These are phyloP conservation scores for Globisporangium abappressorium DNA, from an alignment of 352 stramenopile species.

Conservation along the genomic window DNA sequence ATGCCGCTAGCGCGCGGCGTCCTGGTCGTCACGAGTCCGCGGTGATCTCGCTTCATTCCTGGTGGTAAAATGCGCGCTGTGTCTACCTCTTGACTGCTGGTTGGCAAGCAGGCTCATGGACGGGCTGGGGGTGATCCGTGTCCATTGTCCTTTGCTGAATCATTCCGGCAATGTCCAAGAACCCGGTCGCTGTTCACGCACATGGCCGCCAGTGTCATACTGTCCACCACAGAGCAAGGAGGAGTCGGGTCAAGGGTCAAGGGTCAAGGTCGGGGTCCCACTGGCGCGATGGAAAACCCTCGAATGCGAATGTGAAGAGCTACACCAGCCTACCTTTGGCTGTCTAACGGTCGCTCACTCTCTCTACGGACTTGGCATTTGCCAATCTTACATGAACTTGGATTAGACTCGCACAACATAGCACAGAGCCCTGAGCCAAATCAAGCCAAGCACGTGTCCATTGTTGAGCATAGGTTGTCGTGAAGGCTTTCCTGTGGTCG, in stretches of 20 bases:
- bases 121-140: background rate
- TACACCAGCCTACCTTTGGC: background rate
- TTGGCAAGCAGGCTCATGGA: background rate
- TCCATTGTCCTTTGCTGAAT: background rate
- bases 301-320: background rate
- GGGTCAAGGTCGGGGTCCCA: background rate
- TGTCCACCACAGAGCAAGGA: background rate
- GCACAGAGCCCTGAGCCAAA: background rate
- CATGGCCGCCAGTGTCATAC: slow-evolving; percentile 12
- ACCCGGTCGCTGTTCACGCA: background rate
- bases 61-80: too few relatives aligned
- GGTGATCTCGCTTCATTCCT: slow-evolving; percentile 14
- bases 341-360: slow-evolving; percentile 5
- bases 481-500: background rate
- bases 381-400: background rate
- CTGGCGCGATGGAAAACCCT: background rate
- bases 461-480: background rate
- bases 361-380: background rate
- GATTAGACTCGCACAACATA: background rate
- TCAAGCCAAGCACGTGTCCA: background rate
- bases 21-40: background rate
- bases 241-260: slow-evolving; percentile 3
- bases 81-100: too few relatives aligned
- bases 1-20: background rate
- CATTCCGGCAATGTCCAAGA: background rate